A percentile compares a stretch with the other conserved stretches of the same genome.
Conservation (phyloP, 2,329 filamentous ascomycete genomes). For the Colletotrichum sp. region DNA sequence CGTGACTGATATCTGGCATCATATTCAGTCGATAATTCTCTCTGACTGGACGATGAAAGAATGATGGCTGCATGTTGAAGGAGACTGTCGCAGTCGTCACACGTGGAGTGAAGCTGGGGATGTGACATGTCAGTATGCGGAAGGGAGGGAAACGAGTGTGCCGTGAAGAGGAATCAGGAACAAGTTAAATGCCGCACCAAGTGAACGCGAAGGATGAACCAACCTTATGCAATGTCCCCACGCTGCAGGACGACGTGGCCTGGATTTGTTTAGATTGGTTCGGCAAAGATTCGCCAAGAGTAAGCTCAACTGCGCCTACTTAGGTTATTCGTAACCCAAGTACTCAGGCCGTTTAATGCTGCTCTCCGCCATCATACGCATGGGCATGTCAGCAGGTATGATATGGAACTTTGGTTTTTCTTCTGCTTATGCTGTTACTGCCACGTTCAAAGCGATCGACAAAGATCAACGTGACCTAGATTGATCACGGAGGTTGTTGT, state of each 20-base stretch:
- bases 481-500: neutral
- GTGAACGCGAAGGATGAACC: neutral
- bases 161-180: neutral
- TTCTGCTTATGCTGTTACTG: neutral
- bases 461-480: fast-evolving
- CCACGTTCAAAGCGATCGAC: neutral
- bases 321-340: neutral
- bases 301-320: neutral
- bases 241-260: neutral
- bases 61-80: neutral
- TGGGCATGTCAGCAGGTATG: neutral
- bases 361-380: neutral
- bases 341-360: neutral
- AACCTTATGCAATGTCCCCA: neutral
- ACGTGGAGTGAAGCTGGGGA: neutral
- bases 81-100: neutral
- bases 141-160: neutral
- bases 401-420: neutral
- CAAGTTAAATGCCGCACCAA: neutral
- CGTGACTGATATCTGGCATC: neutral
- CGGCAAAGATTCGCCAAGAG: neutral
- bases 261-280: neutral
- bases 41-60: neutral
- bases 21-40: neutral
- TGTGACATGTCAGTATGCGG: neutral